Evolutionary conservation across 768 basidiomycete genomes (phyloP), one percentile per base, ranked within the genome.

Genomic region (Leccinum variicolor): DNA sequence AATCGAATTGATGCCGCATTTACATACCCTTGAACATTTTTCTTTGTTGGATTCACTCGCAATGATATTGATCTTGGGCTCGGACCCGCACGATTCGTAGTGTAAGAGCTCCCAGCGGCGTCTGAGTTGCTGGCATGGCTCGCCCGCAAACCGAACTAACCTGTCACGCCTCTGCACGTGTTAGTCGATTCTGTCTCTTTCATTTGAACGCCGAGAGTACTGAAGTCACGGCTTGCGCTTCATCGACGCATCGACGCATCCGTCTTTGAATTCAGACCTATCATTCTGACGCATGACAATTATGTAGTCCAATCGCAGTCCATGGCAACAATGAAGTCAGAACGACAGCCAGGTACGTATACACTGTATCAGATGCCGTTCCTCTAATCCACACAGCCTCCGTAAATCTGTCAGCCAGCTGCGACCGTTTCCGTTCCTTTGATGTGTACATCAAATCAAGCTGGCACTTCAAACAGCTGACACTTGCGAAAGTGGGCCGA

Each of bases 401-500:
- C 6, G 3, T 13, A 17, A 23, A 36, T 13, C 6, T 11, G 15
- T 34, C 19, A 7, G 21, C 54, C 29, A 34, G 2, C 14, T 29
- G 1, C 14, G 8, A 29, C 29, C 46, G 14, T 23, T 31, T 10
- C 14, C n/a, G 9, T 14, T n/a, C 26, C 19, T 48, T 10, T 19
- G n/a, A 11, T 2, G n/a, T 5, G 19, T 33, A 19, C 29, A 13
- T 21, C 21, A 50, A 28, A 11, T 63, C 54, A 69, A 39, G 66
- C 48, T 10, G 70, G 68, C 21, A 70, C 67, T n/a, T 77, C 75
- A 13, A 78, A 77, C 49, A 79, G 39, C 29, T 45, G 54, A 52
- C 77, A 78, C 26, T 59, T 65, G 11, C 51, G 39, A 59, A 68
- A 80, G 61, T 79, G 79, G 3, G 29, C 55, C 5, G 70, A 62